Evolutionary conservation across 345 rosid genomes (phyloP).

Genomic region (Tarenaya hassleriana): DNA sequence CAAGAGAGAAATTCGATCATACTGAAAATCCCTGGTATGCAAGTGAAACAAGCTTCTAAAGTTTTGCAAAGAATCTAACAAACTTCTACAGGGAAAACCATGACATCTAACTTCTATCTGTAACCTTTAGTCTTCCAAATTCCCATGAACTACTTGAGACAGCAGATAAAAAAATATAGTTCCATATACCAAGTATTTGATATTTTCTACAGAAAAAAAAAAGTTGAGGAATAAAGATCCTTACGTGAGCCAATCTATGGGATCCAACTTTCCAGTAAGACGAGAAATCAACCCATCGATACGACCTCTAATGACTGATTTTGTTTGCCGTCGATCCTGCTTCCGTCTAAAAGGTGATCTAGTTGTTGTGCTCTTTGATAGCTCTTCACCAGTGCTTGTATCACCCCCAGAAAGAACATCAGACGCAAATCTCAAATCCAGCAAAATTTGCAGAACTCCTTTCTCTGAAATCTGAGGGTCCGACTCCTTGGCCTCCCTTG

Average conservation of each 20-base stretch:
- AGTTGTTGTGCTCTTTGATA: constrained; percentile 42
- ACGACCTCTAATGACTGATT: constrained; percentile 43
- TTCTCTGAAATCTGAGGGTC: constrained; percentile 80
- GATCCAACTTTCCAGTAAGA: constrained; percentile 79
- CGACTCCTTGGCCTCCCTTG: constrained; percentile 51
- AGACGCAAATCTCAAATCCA: constrained; percentile 79
- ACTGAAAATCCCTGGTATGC: neutral
- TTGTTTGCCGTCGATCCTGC: constrained; percentile 51
- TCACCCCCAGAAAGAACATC: constrained; percentile 85
- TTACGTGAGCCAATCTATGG: constrained; percentile 99
- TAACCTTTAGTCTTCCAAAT: neutral
- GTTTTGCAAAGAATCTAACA: no score
- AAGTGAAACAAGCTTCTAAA: neutral
- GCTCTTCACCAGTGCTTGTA: constrained; percentile 39
- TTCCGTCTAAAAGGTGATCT: constrained; percentile 57
- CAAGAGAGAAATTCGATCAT: no score
- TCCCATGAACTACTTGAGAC: constrained; percentile 7
- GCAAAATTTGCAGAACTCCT: constrained; percentile 79
- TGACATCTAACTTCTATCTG: no score
- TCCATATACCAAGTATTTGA: constrained; percentile 5
- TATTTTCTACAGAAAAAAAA: constrained; percentile 1
- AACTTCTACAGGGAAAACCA: no score
- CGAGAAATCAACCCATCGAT: constrained; percentile 51
- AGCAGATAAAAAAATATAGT: neutral
- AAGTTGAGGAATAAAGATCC: constrained; percentile 22